phyloP scores from a whole-genome alignment of 768 basidiomycete genomes.

The Kwoniella dendrophila region DNA sequence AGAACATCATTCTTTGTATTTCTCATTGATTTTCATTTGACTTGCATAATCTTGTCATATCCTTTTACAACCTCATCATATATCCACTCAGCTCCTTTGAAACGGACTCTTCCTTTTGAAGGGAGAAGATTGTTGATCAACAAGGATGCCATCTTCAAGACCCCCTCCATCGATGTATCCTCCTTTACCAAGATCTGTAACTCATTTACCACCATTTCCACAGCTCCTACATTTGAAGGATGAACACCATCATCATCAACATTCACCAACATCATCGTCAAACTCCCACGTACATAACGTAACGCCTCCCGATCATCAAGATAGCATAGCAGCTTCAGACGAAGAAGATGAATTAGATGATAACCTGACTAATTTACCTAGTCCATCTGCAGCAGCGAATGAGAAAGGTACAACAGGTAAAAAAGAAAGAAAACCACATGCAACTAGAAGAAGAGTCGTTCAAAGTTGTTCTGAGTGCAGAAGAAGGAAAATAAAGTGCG shows the following conservation, averaged over 20 bases:
- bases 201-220: slow-evolving; percentile 33
- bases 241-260: slow-evolving; percentile 11
- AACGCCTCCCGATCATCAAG: background rate
- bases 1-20: too few species aligned
- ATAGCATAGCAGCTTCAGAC: background rate
- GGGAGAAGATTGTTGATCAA: too few species aligned
- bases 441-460: slow-evolving; percentile 50
- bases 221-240: slow-evolving; percentile 26
- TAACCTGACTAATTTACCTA: background rate
- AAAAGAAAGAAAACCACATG: slow-evolving; percentile 41
- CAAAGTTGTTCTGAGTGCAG: slow-evolving; percentile 56
- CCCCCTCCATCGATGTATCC: slow-evolving; percentile 32
- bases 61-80: too few species aligned
- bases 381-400: slow-evolving; percentile 11
- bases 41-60: too few species aligned
- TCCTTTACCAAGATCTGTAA: slow-evolving; percentile 23
- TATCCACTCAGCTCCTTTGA: too few species aligned
- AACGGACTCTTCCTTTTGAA: too few species aligned
- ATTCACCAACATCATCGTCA: too few species aligned
- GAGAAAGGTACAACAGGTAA: slow-evolving; percentile 9
- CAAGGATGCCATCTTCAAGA: slow-evolving; percentile 11
- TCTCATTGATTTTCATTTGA: too few species aligned
- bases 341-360: slow-evolving; percentile 24
- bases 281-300: slow-evolving; percentile 1
- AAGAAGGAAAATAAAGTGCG: slow-evolving; percentile 56